Base-by-base conservation (phyloP, 352 stramenopile species). In the Pythium plurisporium region DNA sequence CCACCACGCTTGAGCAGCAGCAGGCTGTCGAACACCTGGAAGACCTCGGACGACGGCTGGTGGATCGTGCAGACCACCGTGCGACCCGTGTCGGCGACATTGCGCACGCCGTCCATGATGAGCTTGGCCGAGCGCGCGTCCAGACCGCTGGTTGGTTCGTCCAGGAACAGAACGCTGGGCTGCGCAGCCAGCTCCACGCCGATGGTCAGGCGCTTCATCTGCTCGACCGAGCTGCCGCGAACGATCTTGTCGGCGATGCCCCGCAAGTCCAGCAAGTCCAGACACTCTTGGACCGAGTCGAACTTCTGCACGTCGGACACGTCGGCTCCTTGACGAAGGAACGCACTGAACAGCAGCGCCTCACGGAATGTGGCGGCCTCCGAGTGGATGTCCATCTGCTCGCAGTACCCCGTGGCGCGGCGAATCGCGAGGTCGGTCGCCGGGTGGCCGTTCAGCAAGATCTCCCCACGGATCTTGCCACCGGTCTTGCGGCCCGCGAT, bases 151-250 rank as follows among this genome's bases (percentile, higher is more conserved):
- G 86, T 97, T 2, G 87, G 89, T 54, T 97, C 87, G 62, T 97
- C 90, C 9, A 91, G 48, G 65, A 98, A 96, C 3, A 97, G 54
- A 33, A 97, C 70, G 26, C 74, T 85, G 9, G 91, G 81, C 33
- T 92, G 86, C 3, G 82, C 85, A 7, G 95, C 88, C 29, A 98
- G 72, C 59, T 98, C 94, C 12, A 98, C 86, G 33, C 88, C 94
- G 29, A 98, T 92, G 20, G 75, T 86, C 11, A 86, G 50, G 17
- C 75, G 77, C 70, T 87, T 87, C 65, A 79, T 73, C 60, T 82
- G 68, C 54, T 87, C 77, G 41, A 79, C 70, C n/a, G 74, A 52
- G 29, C 29, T 41, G 29, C 45, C 45, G 45, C 45, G 45, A 1
- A 52, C n/a, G 29, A 52, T 41, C 29, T 41, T 41, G 45, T 52